Base-by-base conservation (phyloP, 768 basidiomycete species). In the Auricularia sp. region DNA sequence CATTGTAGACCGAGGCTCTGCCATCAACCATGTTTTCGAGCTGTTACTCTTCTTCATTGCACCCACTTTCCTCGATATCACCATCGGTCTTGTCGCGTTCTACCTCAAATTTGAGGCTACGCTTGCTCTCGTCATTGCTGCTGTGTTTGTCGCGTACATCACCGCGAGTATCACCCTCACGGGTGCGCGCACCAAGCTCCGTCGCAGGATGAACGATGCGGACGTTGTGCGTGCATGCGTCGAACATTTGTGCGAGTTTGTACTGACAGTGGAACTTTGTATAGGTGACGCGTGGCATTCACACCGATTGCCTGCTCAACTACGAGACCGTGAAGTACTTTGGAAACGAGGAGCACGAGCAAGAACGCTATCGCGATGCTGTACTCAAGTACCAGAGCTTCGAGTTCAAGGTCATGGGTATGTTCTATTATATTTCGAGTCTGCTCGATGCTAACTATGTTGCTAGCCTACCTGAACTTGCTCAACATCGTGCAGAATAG, bases 261-360 rank as follows among this genome's bases (percentile, higher is more conserved):
- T 45, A n/a, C 62, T 47, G 58, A 37, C 16, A 0, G 16, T 29
- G 51, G 39, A 14, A 8, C 8, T 42, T 42, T 2, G 29, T 29
- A 29, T 14, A 42, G 39, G 39, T 87, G 33, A 92, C 87, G 29
- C 84, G 92, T 45, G 90, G 88, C 8, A 94, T 94, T 63, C 88
- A 91, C 68, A 87, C 89, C 3, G 92, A 94, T 70, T 86, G 85
- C 69, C 75, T 92, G 35, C 81, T 91, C 62, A 90, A 90, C 71
- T 90, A 90, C 66, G 89, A 90, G 73, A 92, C 91, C 3, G 88
- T 93, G 69, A 94, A 92, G 74, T 92, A 92, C 73, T 94, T 94
- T 72, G 85, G 85, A n/a, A 89, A 91, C 16, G 93, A 96, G 74
- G 80, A 83, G 29, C 85, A 92, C 69, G 93, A 95, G 71, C 82